These are phyloP conservation scores for Psidium friedrichsthalianum DNA, from an alignment of 345 rosid genomes.

Conservation along the genomic window DNA sequence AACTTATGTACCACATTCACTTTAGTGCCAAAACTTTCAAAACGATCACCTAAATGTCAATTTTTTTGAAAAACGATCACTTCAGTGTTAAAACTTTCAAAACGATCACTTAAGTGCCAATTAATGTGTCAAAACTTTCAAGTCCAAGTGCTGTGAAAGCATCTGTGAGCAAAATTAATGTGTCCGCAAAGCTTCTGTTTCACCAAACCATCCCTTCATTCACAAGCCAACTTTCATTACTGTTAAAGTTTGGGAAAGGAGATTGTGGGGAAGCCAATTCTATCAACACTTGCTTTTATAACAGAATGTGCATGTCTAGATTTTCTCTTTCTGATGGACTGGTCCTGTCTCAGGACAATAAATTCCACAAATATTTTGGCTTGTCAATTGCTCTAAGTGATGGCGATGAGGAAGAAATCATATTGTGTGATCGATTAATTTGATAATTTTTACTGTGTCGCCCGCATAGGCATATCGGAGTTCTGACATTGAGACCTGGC, in stretches of 20 bases:
- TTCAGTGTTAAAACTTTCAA: too few species aligned
- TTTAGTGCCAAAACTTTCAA: too few species aligned
- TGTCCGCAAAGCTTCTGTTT: background rate
- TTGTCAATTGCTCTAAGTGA: background rate
- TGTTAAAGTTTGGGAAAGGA: background rate
- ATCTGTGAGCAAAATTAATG: background rate
- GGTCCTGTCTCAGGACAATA: background rate
- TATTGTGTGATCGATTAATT: background rate
- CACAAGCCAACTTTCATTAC: background rate
- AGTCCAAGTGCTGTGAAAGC: too few species aligned
- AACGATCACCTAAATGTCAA: too few species aligned
- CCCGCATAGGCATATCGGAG: background rate
- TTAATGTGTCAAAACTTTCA: too few species aligned
- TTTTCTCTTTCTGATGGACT: background rate
- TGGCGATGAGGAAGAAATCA: background rate
- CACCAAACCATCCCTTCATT: background rate
- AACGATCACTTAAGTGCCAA: too few species aligned
- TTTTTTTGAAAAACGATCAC: too few species aligned
- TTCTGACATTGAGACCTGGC: background rate
- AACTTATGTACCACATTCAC: too few species aligned
- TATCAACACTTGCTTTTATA: background rate
- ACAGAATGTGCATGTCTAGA: background rate
- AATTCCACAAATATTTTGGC: background rate
- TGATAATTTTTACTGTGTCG: background rate
- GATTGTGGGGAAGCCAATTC: background rate